A percentile compares a stretch with the other conserved stretches of the same genome.
Evolutionary conservation across 1,284 basidiomycete genomes (phyloP).

Genomic region (Tilletia walkeri): DNA sequence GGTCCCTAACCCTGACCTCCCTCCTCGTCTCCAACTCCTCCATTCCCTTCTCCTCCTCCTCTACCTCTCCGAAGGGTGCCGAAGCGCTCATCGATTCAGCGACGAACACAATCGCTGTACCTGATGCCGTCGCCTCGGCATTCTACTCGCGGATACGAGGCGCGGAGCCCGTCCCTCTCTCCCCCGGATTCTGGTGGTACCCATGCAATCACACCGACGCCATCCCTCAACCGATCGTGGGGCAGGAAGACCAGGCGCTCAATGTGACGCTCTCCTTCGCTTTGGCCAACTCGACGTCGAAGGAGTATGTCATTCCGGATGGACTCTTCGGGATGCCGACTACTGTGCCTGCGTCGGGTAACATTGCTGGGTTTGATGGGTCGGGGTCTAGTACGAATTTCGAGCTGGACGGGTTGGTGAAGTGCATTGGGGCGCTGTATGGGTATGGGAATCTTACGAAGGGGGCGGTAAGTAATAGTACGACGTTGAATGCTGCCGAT

Average conservation of each 20-base stretch:
- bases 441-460: background rate
- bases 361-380: background rate
- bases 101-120: background rate
- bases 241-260: background rate
- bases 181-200: slow-evolving; percentile 12
- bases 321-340: background rate
- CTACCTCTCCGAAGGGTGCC: background rate
- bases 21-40: slow-evolving; percentile 3
- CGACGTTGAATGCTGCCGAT: background rate
- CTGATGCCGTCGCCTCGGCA: slow-evolving; percentile 4
- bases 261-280: slow-evolving; percentile 10
- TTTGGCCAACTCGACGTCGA: background rate
- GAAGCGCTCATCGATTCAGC: slow-evolving; percentile 5
- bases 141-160: background rate
- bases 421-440: slow-evolving; percentile 5
- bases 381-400: background rate
- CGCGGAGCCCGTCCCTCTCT: background rate
- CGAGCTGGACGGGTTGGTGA: background rate
- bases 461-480: background rate
- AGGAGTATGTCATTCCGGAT: background rate
- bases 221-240: background rate
- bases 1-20: slow-evolving; percentile 8
- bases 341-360: slow-evolving; percentile 5
- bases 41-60: background rate
- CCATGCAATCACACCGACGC: background rate